Evolutionary conservation across 2,329 filamentous ascomycete species (phyloP), one percentile per base, ranked within the genome.

Genomic region (Colletotrichum lini): DNA sequence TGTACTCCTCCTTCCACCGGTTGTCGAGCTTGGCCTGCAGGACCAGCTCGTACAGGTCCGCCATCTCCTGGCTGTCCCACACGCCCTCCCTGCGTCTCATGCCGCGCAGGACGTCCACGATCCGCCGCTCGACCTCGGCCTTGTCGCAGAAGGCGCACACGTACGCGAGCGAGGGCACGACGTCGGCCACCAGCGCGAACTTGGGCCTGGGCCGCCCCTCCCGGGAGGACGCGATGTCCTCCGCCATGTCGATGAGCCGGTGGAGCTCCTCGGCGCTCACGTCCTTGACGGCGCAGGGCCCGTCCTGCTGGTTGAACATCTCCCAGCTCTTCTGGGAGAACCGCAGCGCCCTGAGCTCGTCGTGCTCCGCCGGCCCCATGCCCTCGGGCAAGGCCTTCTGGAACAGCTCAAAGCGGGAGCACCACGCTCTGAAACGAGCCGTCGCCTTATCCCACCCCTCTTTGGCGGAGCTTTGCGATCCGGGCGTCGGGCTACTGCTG

Each of bases 1-100:
- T 68, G 57, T 71, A 68, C 52, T 71, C 64, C n/a, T 59, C 50
- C 21, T 63, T 71, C 68, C 68, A 71, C 12, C 49, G 54, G 44
- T 59, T 68, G 35, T 42, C 58, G 15, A 23, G 30, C 64, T 68
- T 71, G 44, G 57, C 65, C n/a, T 62, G 45, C 1, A 63, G 18
- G 2, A 71, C 44, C 3, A 40, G 18, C 5, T 63, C 65, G 38
- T 71, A 71, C 2, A 71, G 56, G 15, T 63, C 42, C 15, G 73
- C 73, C 54, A 74, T 50, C n/a, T 74, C 65, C 18, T 35, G 35
- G 52, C 69, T 74, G 12, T 74, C 73, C 65, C 72, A 74, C 49
- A 66, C 47, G 44, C 72, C 72, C 70, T 74, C 73, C 13, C 73
- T 65, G 45, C 73, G 50, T 54, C 44, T 67, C 59, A 70, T 67